Conservation (phyloP, 2,329 filamentous ascomycete species). For the Pseudocercospora pini-densiflorae region DNA sequence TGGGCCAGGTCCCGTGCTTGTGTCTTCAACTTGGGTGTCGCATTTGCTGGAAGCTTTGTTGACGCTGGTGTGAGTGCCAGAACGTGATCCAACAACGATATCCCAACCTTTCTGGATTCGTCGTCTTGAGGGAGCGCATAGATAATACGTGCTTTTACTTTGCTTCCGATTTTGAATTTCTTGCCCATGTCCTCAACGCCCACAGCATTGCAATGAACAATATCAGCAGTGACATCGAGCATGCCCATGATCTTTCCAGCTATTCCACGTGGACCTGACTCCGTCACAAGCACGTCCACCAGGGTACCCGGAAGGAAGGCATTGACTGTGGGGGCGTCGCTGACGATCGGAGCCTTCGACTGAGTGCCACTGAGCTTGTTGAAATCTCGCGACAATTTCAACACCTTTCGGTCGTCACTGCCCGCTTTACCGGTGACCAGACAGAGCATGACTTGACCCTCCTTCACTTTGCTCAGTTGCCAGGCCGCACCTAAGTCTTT, state of each 20-base stretch:
- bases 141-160: constrained; percentile 83
- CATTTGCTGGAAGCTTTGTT: constrained; percentile 42
- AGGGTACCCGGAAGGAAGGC: constrained; percentile 90
- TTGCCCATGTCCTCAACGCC: constrained; percentile 70
- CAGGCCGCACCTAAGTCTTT: constrained; percentile 75
- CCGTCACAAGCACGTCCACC: constrained; percentile 81
- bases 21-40: constrained; percentile 33
- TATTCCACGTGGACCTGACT: constrained; percentile 75
- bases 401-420: constrained; percentile 73
- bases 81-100: constrained; percentile 88
- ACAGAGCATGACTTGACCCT: constrained; percentile 84
- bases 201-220: constrained; percentile 83
- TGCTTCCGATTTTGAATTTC: constrained; percentile 81
- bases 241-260: constrained; percentile 90
- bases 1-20: constrained; percentile 45
- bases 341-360: constrained; percentile 51
- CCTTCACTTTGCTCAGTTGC: constrained; percentile 71
- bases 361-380: constrained; percentile 43
- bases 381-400: constrained; percentile 80
- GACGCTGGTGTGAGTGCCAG: constrained; percentile 61
- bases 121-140: constrained; percentile 83
- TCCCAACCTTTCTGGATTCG: constrained; percentile 75
- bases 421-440: constrained; percentile 72
- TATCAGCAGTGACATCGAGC: constrained; percentile 86
- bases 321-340: constrained; percentile 82